phyloP scores from a whole-genome alignment of 768 basidiomycete species.

The Tylopilus rubrobrunneus region DNA sequence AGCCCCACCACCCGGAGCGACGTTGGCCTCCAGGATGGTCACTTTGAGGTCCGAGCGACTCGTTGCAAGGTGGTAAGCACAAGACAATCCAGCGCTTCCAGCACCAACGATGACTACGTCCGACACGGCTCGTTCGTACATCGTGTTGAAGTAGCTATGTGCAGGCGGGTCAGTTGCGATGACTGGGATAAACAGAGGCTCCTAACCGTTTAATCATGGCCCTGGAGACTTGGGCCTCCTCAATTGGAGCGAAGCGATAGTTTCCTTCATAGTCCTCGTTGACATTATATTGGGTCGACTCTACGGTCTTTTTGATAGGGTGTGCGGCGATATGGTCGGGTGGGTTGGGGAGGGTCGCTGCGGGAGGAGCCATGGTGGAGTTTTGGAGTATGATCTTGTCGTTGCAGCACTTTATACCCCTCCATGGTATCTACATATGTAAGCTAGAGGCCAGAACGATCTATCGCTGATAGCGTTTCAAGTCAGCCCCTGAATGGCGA shows the following conservation, averaged over 20 bases:
- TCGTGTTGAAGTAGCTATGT: conserved; percentile 62
- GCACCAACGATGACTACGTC: conserved; percentile 78
- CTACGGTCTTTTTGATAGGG: conserved; percentile 21
- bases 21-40: conserved; percentile 69
- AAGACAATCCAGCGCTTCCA: conserved; percentile 65
- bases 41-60: conserved; percentile 63
- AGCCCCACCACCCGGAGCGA: conserved; percentile 75
- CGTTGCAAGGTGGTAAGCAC: conserved; percentile 69
- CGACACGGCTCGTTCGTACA: conserved; percentile 72
- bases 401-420: conserved; percentile 2
- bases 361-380: conserved; percentile 36
- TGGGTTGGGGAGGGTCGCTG: conserved; percentile 26
- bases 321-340: conserved; percentile 20
- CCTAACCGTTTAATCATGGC: conserved; percentile 72
- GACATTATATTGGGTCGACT: conserved; percentile 17
- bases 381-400: not conserved
- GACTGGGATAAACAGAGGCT: not conserved
- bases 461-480: not conserved
- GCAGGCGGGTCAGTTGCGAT: conserved; percentile 1
- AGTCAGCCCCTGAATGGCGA: not conserved
- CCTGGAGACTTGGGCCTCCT: conserved; percentile 71
- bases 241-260: conserved; percentile 69
- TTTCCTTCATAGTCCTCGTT: conserved; percentile 49
- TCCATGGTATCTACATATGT: not conserved
- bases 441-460: not conserved